Conservation (phyloP, 768 basidiomycete genomes). For the Guyanaporus albipodus region DNA sequence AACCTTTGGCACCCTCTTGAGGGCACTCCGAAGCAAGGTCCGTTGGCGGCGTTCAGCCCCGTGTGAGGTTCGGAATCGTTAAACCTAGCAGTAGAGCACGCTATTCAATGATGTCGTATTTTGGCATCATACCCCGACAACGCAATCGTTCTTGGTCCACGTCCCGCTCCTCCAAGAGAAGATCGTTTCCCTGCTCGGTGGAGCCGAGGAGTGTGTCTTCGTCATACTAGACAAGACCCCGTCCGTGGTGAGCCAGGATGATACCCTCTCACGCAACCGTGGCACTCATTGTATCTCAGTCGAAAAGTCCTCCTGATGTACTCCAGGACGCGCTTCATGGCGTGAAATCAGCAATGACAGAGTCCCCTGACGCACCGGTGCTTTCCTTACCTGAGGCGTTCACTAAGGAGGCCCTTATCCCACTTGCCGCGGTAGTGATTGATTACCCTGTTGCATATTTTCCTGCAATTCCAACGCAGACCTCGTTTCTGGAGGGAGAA, state of each 20-base stretch:
- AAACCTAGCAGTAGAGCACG: conserved; percentile 10
- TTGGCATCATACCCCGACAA: conserved; percentile 42
- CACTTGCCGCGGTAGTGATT: conserved; percentile 56
- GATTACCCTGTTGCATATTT: conserved; percentile 60
- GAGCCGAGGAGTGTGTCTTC: conserved; percentile 12
- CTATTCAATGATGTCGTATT: conserved; percentile 42
- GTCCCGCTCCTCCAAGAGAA: conserved; percentile 13
- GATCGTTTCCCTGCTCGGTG: conserved; percentile 4
- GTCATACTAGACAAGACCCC: conserved; percentile 11
- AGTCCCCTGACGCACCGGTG: conserved; percentile 14
- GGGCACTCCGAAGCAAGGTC: conserved; percentile 36
- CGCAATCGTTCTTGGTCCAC: conserved; percentile 58
- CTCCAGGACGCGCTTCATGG: conserved; percentile 14
- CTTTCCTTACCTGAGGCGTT: conserved; percentile 30
- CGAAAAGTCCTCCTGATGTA: conserved; percentile 5
- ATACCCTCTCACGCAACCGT: neutral
- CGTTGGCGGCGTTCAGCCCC: conserved; percentile 18
- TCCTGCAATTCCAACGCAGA: conserved; percentile 38
- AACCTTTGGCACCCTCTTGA: conserved; percentile 36
- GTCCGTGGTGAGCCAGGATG: conserved; percentile 20
- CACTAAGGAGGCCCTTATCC: conserved; percentile 34
- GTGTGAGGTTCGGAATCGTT: neutral
- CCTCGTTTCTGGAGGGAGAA: conserved; percentile 42
- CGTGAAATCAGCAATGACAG: conserved; percentile 3
- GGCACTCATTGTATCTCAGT: conserved; percentile 12